These are phyloP conservation scores for Talaromyces sp. DNA, from an alignment of 2,329 filamentous ascomycete genomes.

Conservation along the genomic window DNA sequence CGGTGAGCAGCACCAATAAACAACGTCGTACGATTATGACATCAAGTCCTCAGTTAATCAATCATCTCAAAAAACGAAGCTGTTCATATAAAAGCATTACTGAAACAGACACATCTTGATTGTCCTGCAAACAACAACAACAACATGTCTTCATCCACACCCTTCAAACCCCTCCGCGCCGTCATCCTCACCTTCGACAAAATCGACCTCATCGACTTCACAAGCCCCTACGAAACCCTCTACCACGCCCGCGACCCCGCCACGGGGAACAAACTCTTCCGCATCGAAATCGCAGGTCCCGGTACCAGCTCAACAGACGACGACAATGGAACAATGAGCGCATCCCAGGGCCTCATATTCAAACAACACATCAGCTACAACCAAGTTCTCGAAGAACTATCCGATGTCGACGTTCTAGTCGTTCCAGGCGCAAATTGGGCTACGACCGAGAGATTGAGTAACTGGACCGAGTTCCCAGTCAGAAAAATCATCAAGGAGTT, in stretches of 20 bases:
- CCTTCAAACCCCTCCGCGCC: neutral
- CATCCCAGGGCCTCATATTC: neutral
- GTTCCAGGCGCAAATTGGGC: neutral
- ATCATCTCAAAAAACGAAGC: no score
- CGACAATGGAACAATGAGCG: neutral
- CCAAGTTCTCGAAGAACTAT: neutral
- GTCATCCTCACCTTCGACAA: slow-evolving; percentile 3
- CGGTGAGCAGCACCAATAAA: neutral
- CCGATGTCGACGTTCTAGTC: neutral
- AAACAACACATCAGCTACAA: neutral
- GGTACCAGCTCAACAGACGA: neutral
- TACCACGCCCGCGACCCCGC: slow-evolving; percentile 1
- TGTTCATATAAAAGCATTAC: no score
- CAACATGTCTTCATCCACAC: neutral
- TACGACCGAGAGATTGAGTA: neutral
- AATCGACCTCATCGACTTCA: slow-evolving; percentile 9
- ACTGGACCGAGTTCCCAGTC: neutral
- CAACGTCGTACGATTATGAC: no score
- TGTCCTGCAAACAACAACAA: no score
- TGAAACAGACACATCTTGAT: no score
- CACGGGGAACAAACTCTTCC: neutral
- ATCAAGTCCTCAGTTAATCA: no score
- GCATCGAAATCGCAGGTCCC: neutral
- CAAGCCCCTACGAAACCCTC: slow-evolving; percentile 5
- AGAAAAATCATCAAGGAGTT: neutral